Percentiles rank a stretch among this genome's conserved stretches.
Conservation (phyloP, 139 green algal species). For the Chlorella ohadii region DNA sequence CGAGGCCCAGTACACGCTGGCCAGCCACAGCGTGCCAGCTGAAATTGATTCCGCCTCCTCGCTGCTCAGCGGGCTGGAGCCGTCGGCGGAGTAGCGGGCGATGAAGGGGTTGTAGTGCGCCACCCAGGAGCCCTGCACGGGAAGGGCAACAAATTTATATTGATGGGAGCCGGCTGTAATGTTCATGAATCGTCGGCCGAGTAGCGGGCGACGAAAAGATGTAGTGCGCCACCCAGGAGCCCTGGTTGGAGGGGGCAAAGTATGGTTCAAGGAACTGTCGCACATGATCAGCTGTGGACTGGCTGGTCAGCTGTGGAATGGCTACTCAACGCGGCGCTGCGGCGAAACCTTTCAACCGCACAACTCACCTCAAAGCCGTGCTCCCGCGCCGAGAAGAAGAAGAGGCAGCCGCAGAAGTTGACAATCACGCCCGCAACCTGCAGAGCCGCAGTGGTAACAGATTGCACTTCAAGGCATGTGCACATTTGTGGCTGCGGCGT, state of each 20-base stretch:
- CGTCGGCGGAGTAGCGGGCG: not conserved
- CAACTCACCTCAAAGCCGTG: not conserved
- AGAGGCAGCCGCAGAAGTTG: constrained; percentile 29
- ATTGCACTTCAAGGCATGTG: too few relatives aligned
- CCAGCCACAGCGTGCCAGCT: not conserved
- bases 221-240: constrained; percentile 7
- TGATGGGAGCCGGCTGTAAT: too few relatives aligned
- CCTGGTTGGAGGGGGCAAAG: too few relatives aligned
- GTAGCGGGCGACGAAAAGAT: not conserved
- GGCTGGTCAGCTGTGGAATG: too few relatives aligned
- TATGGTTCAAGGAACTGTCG: too few relatives aligned
- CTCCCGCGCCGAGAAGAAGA: constrained; percentile 16
- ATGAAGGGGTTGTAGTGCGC: not conserved
- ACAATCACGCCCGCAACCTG: not conserved
- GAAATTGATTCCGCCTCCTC: not conserved
- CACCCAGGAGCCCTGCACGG: constrained; percentile 23
- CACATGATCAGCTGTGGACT: too few relatives aligned
- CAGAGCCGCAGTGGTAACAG: too few relatives aligned
- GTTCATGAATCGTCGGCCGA: not conserved
- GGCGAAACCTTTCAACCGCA: too few relatives aligned
- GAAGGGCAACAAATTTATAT: too few relatives aligned
- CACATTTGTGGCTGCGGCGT: too few relatives aligned
- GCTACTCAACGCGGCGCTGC: too few relatives aligned
- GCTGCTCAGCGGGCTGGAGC: not conserved
- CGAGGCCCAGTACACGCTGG: not conserved